phyloP scores from a whole-genome alignment of 2,329 filamentous ascomycete species.

The Fusarium pseudocircinatum region DNA sequence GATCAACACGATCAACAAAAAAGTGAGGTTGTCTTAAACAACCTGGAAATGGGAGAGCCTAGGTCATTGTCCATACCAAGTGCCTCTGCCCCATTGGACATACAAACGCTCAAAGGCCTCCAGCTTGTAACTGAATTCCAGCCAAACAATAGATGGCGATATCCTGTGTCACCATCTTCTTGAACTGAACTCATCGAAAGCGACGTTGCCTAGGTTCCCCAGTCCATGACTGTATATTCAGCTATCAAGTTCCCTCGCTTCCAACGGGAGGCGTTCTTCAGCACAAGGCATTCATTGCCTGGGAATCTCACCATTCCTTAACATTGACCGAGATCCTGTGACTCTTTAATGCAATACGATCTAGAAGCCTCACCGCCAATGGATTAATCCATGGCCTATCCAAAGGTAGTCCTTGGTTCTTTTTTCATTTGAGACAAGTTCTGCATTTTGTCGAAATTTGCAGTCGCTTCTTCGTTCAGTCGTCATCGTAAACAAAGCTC shows the following conservation, averaged over 20 bases:
- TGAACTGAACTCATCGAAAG: not conserved
- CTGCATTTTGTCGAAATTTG: not conserved
- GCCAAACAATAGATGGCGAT: not conserved
- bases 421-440: not conserved
- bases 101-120: slow-evolving; percentile 9
- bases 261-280: slow-evolving; percentile 16
- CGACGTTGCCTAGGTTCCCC: slow-evolving; percentile 28
- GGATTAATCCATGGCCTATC: not conserved
- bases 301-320: not conserved
- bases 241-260: not conserved
- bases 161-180: not conserved
- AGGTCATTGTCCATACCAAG: slow-evolving; percentile 17
- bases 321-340: not conserved
- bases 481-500: not conserved
- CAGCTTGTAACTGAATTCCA: slow-evolving; percentile 21
- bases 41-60: not conserved
- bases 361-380: not conserved
- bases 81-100: slow-evolving; percentile 6
- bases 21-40: slow-evolving; percentile 24
- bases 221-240: slow-evolving; percentile 12
- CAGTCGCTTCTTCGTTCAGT: not conserved
- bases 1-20: slow-evolving; percentile 11
- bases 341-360: not conserved
- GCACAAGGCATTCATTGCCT: not conserved
- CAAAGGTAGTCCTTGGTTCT: not conserved